phyloP scores from a whole-genome alignment of 345 rosid species.

The Durio zibethinus region DNA sequence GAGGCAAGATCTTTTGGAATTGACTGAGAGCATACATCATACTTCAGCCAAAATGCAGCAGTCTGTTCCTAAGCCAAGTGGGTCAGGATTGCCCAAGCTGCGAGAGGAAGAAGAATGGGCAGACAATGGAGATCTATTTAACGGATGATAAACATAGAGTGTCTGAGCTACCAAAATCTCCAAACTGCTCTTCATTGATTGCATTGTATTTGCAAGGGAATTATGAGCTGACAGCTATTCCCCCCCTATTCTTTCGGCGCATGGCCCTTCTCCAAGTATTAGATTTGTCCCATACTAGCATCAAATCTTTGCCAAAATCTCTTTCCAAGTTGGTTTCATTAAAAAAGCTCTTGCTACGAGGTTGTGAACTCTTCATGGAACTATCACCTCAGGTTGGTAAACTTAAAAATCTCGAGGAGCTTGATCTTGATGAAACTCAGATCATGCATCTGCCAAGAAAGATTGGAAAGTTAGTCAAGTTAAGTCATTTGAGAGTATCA shows the following conservation, averaged over 20 bases:
- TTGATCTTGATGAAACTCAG: constrained; percentile 25
- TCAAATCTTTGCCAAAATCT: constrained; percentile 27
- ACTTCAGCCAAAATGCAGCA: neutral
- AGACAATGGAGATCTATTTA: neutral
- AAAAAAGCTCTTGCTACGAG: constrained; percentile 12
- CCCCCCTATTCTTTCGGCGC: constrained; percentile 17
- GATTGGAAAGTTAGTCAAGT: neutral
- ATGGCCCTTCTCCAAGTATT: constrained; percentile 23
- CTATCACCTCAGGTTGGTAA: constrained; percentile 24
- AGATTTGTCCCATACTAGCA: constrained; percentile 28
- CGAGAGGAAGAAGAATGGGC: neutral
- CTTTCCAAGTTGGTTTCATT: constrained; percentile 16
- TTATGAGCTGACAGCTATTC: constrained; percentile 16
- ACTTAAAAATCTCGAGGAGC: constrained; percentile 15
- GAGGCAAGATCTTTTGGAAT: neutral
- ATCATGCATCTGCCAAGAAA: constrained; percentile 14
- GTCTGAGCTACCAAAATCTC: constrained; percentile 14
- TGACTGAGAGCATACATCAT: neutral
- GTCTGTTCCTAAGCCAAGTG: neutral
- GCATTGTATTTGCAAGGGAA: constrained; percentile 20
- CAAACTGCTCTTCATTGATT: neutral
- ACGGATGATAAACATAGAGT: neutral
- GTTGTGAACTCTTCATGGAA: constrained; percentile 20
- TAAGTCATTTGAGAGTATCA: constrained; percentile 15
- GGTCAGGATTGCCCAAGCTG: neutral